Evolutionary conservation across 2,329 filamentous ascomycete species (phyloP), one percentile per base, ranked within the genome.

Genomic region (Hypoxylon sp.): DNA sequence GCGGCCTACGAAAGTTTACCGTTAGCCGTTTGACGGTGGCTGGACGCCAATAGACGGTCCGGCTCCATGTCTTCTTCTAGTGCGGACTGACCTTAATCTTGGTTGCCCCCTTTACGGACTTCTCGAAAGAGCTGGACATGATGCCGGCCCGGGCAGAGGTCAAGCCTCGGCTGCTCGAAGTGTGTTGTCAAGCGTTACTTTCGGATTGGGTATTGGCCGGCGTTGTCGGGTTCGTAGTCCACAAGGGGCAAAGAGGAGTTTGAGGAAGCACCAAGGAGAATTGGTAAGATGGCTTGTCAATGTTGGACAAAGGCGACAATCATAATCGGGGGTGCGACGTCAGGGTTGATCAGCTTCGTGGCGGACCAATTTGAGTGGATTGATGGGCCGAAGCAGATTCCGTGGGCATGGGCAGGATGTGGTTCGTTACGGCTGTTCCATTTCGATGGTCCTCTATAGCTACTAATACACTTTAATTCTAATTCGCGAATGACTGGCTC

Each of bases 21-120:
- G 65, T 75, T 58, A 77, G 73, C 53, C 68, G 35, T 25, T 35
- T 48, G 17, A 30, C 33, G 22, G 51, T 40, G 27, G 25, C 14
- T 37, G 17, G 35, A 57, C n/a, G 14, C 7, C 46, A 60, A 44
- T 44, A 22, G 37, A 58, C 56, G 22, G 46, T 11, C 14, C 53
- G 17, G 30, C 33, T 57, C 42, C n/a, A 35, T 22, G 35, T 20
- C 40, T 14, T 25, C 30, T 48, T 56, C 8, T n/a, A 30, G 37
- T 33, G 49, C 10, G n/a, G 35, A 74, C 81, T 81, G 77, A 95
- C 94, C 90, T 98, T 98, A 80, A 97, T 93, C 86, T 98, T 98
- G 77, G 95, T 98, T 76, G 93, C 95, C 83, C 95, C 96, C 86
- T 98, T 98, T 79, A 99, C 96, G 75, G 95, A 97, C 87, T 98